These are phyloP conservation scores for Corynascus novoguineensis DNA, from an alignment of 495 filamentous ascomycete species.

Conservation along the genomic window DNA sequence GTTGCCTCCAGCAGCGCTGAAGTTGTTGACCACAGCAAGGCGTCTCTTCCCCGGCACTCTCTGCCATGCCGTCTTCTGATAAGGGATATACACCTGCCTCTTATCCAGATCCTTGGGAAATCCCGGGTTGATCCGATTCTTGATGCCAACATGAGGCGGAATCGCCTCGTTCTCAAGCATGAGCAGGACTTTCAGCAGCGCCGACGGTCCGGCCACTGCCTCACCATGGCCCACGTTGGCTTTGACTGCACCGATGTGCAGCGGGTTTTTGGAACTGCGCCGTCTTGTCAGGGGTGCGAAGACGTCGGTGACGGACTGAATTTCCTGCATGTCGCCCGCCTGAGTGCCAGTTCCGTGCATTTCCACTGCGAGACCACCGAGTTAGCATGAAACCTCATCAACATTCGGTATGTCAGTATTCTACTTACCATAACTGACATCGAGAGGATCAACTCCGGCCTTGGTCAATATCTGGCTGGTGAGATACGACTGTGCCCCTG, in stretches of 20 bases:
- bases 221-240: slow-evolving; percentile 88
- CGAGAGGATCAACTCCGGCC: slow-evolving; percentile 63
- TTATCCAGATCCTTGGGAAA: slow-evolving; percentile 71
- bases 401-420: too few species aligned
- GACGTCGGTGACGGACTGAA: slow-evolving; percentile 69
- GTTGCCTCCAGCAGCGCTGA: slow-evolving; percentile 64
- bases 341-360: slow-evolving; percentile 87
- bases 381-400: too few species aligned
- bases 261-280: slow-evolving; percentile 54
- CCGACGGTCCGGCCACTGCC: slow-evolving; percentile 75
- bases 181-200: slow-evolving; percentile 76
- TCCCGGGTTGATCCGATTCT: slow-evolving; percentile 67
- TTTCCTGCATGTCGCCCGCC: slow-evolving; percentile 73
- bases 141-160: slow-evolving; percentile 80
- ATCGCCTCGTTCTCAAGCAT: slow-evolving; percentile 83
- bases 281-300: slow-evolving; percentile 68
- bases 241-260: slow-evolving; percentile 83
- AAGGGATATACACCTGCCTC: slow-evolving; percentile 64
- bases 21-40: slow-evolving; percentile 58
- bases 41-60: slow-evolving; percentile 40
- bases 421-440: slow-evolving; percentile 73
- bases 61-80: slow-evolving; percentile 56
- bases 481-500: slow-evolving; percentile 61
- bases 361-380: too few species aligned
- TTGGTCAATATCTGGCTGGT: slow-evolving; percentile 63